These are phyloP conservation scores for Cladosporium oxysporum DNA, from an alignment of 2,329 filamentous ascomycete species.

Conservation along the genomic window DNA sequence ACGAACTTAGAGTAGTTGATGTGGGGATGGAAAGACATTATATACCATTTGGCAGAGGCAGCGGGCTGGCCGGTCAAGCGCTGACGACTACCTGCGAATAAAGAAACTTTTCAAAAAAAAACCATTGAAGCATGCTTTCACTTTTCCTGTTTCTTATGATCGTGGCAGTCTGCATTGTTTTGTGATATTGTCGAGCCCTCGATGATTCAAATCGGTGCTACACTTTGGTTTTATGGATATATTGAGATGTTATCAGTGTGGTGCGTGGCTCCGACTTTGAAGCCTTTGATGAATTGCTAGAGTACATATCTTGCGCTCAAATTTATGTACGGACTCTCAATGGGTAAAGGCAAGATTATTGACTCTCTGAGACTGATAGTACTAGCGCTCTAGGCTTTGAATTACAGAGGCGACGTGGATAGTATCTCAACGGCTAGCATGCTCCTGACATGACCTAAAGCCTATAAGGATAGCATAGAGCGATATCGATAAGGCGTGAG, in stretches of 20 bases:
- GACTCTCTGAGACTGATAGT: too few relatives aligned
- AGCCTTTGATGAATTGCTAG: background rate
- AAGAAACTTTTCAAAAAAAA: slow-evolving; percentile 6
- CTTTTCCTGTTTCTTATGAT: background rate
- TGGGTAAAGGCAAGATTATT: too few relatives aligned
- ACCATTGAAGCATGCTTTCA: background rate
- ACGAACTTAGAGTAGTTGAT: background rate
- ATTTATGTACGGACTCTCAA: too few relatives aligned
- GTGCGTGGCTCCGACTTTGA: background rate
- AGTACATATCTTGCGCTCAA: too few relatives aligned
- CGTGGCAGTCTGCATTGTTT: background rate
- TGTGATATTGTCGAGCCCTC: background rate
- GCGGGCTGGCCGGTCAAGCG: slow-evolving; percentile 15
- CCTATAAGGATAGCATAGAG: too few relatives aligned
- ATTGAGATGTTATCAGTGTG: background rate
- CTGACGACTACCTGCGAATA: slow-evolving; percentile 14
- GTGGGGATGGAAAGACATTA: background rate
- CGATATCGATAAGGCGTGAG: too few relatives aligned
- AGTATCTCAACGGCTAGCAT: too few relatives aligned
- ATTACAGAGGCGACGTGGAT: too few relatives aligned
- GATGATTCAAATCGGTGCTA: background rate
- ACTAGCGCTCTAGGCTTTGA: too few relatives aligned
- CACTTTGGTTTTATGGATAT: background rate
- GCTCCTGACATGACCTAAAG: too few relatives aligned
- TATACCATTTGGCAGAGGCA: slow-evolving; percentile 11